These are phyloP conservation scores for Raffaelea albimanens DNA, from an alignment of 2,329 filamentous ascomycete species.

Conservation along the genomic window DNA sequence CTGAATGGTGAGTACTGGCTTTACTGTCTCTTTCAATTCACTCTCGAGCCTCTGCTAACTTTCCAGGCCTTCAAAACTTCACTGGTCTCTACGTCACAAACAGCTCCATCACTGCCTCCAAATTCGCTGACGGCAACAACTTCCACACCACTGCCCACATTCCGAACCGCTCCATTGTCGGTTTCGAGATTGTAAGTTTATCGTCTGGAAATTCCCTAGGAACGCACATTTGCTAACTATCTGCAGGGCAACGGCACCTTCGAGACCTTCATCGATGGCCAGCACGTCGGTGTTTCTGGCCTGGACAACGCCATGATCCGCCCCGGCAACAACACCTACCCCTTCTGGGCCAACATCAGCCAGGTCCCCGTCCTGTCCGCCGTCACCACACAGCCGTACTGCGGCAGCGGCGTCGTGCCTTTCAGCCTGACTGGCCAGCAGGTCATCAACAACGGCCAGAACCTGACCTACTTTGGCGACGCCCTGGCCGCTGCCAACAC, in stretches of 20 bases:
- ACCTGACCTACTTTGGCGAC: conserved; percentile 45
- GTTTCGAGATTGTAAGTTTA: conserved; percentile 50
- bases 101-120: conserved; percentile 33
- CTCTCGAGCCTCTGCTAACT: not conserved
- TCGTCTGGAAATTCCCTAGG: too few relatives aligned
- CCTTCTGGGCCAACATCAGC: conserved; percentile 44
- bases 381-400: conserved; percentile 34
- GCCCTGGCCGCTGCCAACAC: conserved; percentile 43
- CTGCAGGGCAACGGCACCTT: conserved; percentile 53
- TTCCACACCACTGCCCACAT: conserved; percentile 51
- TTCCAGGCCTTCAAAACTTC: conserved; percentile 42
- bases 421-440: conserved; percentile 43
- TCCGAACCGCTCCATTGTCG: conserved; percentile 54
- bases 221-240: not conserved
- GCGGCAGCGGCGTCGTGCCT: conserved; percentile 43
- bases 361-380: conserved; percentile 37
- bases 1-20: conserved; percentile 26
- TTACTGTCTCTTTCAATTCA: not conserved
- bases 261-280: conserved; percentile 43
- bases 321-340: conserved; percentile 49
- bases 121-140: conserved; percentile 41
- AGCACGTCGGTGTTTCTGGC: conserved; percentile 43
- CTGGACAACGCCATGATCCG: conserved; percentile 48
- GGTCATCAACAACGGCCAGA: conserved; percentile 40
- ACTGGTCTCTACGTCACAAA: conserved; percentile 42